phyloP scores from a whole-genome alignment of 257 asterid species.

The Fraxinus anomala region DNA sequence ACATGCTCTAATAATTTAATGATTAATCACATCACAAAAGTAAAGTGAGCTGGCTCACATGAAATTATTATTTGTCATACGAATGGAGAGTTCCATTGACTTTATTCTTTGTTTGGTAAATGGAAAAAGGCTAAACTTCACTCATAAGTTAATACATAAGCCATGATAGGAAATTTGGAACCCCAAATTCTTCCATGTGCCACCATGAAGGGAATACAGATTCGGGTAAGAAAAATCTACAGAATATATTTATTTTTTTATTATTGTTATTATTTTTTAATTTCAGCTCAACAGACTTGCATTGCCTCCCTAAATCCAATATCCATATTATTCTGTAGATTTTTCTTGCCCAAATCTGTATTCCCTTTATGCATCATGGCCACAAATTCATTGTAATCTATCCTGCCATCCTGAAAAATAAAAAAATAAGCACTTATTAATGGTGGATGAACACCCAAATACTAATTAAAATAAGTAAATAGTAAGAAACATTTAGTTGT shows the following conservation, averaged over 20 bases:
- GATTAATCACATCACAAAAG: neutral
- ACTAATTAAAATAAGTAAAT: too few relatives aligned
- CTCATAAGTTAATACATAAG: neutral
- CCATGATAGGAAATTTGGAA: neutral
- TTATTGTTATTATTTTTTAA: too few relatives aligned
- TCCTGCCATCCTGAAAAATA: constrained; percentile 41
- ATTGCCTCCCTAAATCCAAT: constrained; percentile 7
- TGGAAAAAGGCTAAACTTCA: constrained; percentile 14
- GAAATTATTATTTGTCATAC: constrained; percentile 10
- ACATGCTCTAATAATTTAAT: neutral
- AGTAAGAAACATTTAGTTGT: too few relatives aligned
- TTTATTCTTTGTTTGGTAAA: constrained; percentile 33
- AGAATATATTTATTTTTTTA: neutral
- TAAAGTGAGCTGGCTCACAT: constrained; percentile 7
- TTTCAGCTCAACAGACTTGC: neutral
- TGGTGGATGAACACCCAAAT: neutral
- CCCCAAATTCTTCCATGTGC: neutral
- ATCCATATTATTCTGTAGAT: neutral
- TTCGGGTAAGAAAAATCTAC: constrained; percentile 29
- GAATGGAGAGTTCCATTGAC: constrained; percentile 21
- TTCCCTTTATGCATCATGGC: constrained; percentile 52
- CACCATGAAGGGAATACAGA: constrained; percentile 38
- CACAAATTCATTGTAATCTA: constrained; percentile 53
- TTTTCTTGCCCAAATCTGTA: constrained; percentile 38
- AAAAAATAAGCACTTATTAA: neutral